Evolutionary conservation across 768 basidiomycete genomes (phyloP), one percentile per base, ranked within the genome.

Genomic region (Hydnomerulius pinastri): DNA sequence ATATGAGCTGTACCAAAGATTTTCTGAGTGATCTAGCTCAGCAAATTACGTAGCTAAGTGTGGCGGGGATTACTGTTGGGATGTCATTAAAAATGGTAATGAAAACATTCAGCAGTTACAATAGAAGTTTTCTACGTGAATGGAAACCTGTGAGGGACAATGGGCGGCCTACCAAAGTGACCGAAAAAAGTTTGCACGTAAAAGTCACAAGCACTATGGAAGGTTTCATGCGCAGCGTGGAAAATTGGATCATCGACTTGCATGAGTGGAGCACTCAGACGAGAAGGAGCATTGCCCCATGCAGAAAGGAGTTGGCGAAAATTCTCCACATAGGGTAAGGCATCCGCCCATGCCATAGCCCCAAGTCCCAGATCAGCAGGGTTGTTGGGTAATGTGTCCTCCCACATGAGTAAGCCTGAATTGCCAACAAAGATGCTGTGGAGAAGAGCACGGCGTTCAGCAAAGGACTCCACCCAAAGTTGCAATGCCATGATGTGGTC

Each of bases 111-210:
- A n/a, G n/a, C n/a, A n/a, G n/a, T n/a, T n/a, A n/a, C n/a, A n/a
- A n/a, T n/a, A n/a, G n/a, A n/a, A n/a, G n/a, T n/a, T n/a, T n/a
- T n/a, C n/a, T n/a, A 47, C 9, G 28, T 3, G 6, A 39, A 35
- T 0, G 27, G 51, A 20, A 48, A 43, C 2, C 18, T 9, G 21
- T 53, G 51, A 3, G 33, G 51, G 33, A 53, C 40, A 15, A 53
- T 13, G 18, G 51, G 51, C 2, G 46, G 51, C 25, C 41, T 20
- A 42, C 51, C 27, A 10, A 53, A 53, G 18, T 21, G 28, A 23
- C 48, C 41, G 27, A 48, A 53, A 32, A 52, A 52, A 15, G n/a
- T 18, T 41, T 52, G 45, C 4, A 47, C 25, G 4, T 52, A 52
- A 35, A 52, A 48, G 3, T 24, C 7, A 7, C 11, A 8, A 1